These are phyloP conservation scores for Russula dissimulans DNA, from an alignment of 768 basidiomycete species.

Conservation along the genomic window DNA sequence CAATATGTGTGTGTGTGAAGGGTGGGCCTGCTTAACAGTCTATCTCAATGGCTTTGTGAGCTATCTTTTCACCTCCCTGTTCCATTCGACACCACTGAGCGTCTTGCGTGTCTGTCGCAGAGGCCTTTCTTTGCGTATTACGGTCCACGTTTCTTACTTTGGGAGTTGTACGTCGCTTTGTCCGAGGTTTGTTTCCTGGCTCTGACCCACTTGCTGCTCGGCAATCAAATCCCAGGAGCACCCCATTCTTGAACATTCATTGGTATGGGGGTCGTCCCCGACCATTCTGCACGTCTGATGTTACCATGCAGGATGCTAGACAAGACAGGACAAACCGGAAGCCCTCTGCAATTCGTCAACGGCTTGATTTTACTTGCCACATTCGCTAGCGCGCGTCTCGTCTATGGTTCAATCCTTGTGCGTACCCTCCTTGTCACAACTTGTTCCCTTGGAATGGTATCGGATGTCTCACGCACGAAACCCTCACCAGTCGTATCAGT, in stretches of 20 bases:
- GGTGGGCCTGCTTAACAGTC: conserved; percentile 52
- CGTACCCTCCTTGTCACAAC: conserved; percentile 5
- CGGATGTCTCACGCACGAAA: background rate
- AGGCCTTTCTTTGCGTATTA: conserved; percentile 72
- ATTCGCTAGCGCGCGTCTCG: conserved; percentile 62
- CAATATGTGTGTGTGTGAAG: conserved; percentile 25
- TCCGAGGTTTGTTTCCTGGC: conserved; percentile 1
- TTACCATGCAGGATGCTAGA: conserved; percentile 55
- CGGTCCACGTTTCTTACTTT: conserved; percentile 65
- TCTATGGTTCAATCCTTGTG: conserved; percentile 54
- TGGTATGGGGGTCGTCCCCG: conserved; percentile 43
- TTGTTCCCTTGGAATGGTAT: background rate
- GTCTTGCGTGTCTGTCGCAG: conserved; percentile 21
- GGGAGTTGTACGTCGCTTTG: conserved; percentile 54
- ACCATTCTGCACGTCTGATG: background rate
- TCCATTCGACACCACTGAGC: background rate
- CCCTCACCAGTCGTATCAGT: conserved; percentile 49
- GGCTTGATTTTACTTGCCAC: conserved; percentile 54
- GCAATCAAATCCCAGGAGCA: conserved; percentile 40
- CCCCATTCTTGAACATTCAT: conserved; percentile 81
- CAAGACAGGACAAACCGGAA: conserved; percentile 65
- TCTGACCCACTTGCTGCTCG: background rate
- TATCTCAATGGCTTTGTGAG: conserved; percentile 62
- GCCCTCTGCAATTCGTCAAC: conserved; percentile 58
- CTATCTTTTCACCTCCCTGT: conserved; percentile 23